phyloP scores from a whole-genome alignment of 257 asterid genomes.

The Perilla frutescens region DNA sequence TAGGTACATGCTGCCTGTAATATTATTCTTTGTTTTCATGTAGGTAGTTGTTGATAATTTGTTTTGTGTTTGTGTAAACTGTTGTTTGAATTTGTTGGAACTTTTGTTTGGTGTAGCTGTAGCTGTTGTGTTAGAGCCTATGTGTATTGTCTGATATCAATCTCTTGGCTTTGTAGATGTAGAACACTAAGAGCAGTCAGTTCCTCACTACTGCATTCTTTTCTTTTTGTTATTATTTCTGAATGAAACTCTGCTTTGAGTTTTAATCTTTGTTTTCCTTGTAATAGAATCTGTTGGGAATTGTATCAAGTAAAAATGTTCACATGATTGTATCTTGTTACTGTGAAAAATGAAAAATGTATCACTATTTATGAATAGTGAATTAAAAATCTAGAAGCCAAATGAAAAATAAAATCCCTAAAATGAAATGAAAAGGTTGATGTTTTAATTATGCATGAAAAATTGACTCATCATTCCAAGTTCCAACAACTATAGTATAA shows the following conservation, averaged over 20 bases:
- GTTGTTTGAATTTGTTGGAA: conserved; percentile 8
- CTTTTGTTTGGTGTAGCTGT: conserved; percentile 1
- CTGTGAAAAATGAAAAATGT: too few relatives aligned
- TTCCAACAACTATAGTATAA: not conserved
- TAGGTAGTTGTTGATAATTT: conserved; percentile 36
- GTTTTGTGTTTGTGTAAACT: conserved; percentile 22
- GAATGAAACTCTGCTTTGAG: not conserved
- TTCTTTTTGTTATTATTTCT: not conserved
- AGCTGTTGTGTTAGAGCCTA: not conserved
- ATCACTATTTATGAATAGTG: too few relatives aligned
- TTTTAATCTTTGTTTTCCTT: too few relatives aligned
- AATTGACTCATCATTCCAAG: too few relatives aligned
- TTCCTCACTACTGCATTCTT: not conserved
- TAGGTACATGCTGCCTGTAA: not conserved
- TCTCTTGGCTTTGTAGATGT: conserved; percentile 29
- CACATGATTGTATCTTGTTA: too few relatives aligned
- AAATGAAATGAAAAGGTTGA: not conserved
- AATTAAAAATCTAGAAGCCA: too few relatives aligned
- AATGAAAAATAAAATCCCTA: conserved; percentile 6
- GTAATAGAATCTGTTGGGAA: too few relatives aligned
- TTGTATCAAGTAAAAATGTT: too few relatives aligned
- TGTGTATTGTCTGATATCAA: not conserved
- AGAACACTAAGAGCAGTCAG: conserved; percentile 16
- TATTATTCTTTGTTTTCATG: not conserved
- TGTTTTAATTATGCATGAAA: too few relatives aligned